Base-by-base conservation (phyloP, 1,284 basidiomycete species). In the Inonotus obliquus region DNA sequence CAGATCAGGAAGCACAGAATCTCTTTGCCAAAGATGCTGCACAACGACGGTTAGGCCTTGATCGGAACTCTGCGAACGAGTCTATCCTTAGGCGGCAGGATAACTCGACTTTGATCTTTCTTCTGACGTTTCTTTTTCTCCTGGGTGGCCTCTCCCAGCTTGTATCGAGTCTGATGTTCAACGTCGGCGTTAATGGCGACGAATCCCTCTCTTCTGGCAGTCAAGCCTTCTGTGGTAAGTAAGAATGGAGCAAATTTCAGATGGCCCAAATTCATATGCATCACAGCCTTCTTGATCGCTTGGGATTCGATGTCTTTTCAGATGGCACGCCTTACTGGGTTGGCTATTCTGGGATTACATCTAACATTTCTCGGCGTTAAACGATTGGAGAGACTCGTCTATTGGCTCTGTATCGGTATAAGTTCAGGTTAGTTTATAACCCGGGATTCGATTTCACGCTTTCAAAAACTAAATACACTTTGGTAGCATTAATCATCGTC, bases 261-360 rank as follows among this genome's bases (percentile, higher is more conserved):
- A 52, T 19, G 13, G n/a, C 25, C 29, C 17, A 17, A 32, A n/a
- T 17, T 52, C 32, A 52, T 7, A 7, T 9, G 4, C 27, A 25
- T n/a, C 27, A 11, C 17, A 84, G 82, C 78, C 6, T 80, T 83
- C 63, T 71, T 81, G 1, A 70, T 82, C 32, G 79, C 80, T 1
- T 81, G 77, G 77, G 75, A 76, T 25, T 74, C 74, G 44, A 76
- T 83, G 70, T 73, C 81, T 2, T 72, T 75, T 10, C 75, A 79
- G 61, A 72, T 75, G 29, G 76, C 74, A 14, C 74, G 76, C 5
- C 70, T 83, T 6, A 69, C 80, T 35, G 80, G 79, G 1, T 67
- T 82, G 17, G 59, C 78, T 17, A 72, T 78, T n/a, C 69, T 84
- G 35, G 69, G 75, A 45, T 66, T 78, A 21, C 74, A 79, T 53